A percentile compares a stretch with the other conserved stretches of the same genome.
Conservation (phyloP, 345 rosid species). For the Abelmoschus esculentus region DNA sequence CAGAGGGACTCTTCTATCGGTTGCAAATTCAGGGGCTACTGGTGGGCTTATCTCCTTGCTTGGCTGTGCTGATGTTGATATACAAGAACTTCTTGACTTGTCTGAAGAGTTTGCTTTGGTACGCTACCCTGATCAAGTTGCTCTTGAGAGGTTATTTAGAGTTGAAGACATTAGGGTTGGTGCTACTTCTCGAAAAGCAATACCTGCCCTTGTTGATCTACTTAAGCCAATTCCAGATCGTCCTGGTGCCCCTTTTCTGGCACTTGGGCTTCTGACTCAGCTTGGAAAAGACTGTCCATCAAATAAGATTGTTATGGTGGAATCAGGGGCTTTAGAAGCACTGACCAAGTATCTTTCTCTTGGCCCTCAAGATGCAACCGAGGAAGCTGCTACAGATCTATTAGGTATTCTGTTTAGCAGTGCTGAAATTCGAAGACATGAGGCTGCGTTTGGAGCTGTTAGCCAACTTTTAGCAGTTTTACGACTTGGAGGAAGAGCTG, state of each 20-base stretch:
- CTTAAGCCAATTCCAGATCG: conserved; percentile 99
- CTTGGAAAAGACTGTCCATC: conserved; percentile 90
- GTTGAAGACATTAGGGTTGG: conserved; percentile 98
- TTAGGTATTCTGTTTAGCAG: conserved; percentile 85
- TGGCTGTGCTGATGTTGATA: conserved; percentile 92
- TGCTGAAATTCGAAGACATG: conserved; percentile 95
- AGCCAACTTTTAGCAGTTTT: conserved; percentile 95
- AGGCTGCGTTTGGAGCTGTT: conserved; percentile 88
- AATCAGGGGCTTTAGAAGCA: conserved; percentile 92
- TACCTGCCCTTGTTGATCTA: conserved; percentile 93
- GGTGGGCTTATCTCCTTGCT: conserved; percentile 88
- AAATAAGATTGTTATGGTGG: conserved; percentile 90
- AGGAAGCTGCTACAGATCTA: conserved; percentile 97
- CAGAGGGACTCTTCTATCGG: conserved; percentile 93
- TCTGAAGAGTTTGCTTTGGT: conserved; percentile 79
- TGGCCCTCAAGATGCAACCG: conserved; percentile 97
- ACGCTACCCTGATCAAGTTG: conserved; percentile 91
- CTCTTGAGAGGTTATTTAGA: conserved; percentile 94
- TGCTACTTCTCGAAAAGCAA: conserved; percentile 94
- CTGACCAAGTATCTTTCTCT: conserved; percentile 95
- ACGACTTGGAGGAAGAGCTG: conserved; percentile 95
- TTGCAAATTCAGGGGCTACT: conserved; percentile 95
- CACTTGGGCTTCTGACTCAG: conserved; percentile 81
- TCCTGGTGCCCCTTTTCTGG: conserved; percentile 94
- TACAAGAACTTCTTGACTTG: conserved; percentile 69